phyloP scores from a whole-genome alignment of 2,329 filamentous ascomycete genomes.

The Orbilia javanica region DNA sequence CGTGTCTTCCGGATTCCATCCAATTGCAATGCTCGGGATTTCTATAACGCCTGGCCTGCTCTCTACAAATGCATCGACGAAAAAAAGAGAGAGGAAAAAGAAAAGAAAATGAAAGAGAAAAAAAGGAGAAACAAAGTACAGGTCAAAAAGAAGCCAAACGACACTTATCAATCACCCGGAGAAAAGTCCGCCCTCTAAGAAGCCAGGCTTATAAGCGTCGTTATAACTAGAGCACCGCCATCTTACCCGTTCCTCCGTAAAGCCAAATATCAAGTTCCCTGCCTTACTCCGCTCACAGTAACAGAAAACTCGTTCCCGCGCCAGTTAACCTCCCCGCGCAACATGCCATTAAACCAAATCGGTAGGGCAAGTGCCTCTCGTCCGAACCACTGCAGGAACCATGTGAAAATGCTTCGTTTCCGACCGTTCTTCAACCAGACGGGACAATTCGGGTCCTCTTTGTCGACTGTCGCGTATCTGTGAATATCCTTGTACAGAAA shows the following conservation, averaged over 20 bases:
- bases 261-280: slow-evolving; percentile 17
- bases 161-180: not conserved
- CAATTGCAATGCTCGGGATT: slow-evolving; percentile 16
- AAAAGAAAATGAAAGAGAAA: not conserved
- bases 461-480: slow-evolving; percentile 76
- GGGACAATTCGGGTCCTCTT: slow-evolving; percentile 77
- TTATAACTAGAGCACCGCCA: not conserved
- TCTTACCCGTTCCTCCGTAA: slow-evolving; percentile 30
- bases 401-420: slow-evolving; percentile 71
- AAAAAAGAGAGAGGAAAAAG: not conserved
- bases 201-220: not conserved
- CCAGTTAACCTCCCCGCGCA: slow-evolving; percentile 91
- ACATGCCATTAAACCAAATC: slow-evolving; percentile 90
- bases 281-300: slow-evolving; percentile 44
- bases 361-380: slow-evolving; percentile 85
- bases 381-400: slow-evolving; percentile 85
- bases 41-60: slow-evolving; percentile 14
- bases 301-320: slow-evolving; percentile 70
- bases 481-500: slow-evolving; percentile 80
- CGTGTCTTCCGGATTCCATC: not conserved
- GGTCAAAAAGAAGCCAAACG: not conserved
- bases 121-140: not conserved
- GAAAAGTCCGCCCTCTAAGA: not conserved
- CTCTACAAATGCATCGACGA: slow-evolving; percentile 11
- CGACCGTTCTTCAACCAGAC: slow-evolving; percentile 74